Base-by-base conservation (phyloP, 2,329 filamentous ascomycete genomes). In the Geoglossum cookeanum region DNA sequence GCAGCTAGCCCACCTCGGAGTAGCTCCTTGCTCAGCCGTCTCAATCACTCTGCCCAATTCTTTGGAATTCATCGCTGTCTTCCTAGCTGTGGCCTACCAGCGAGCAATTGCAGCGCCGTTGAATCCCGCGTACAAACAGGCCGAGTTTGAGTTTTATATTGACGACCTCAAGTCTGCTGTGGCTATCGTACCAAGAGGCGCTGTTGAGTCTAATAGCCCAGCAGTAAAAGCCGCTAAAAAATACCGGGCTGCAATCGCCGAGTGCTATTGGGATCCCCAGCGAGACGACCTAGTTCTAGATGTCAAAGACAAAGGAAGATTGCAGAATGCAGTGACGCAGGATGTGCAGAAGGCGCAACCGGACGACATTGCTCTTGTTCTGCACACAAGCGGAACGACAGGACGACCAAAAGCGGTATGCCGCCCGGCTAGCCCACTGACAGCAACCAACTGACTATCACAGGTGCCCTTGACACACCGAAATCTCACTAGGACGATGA, bases 141-240 rank as follows among this genome's bases (percentile, higher is more conserved):
- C 83, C 58, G 87, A 94, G 69, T 92, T 91, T 68, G 87, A 92
- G 68, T 94, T 94, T 71, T 94, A 92, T 70, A 91, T 94, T 65
- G 84, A 89, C 62, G 87, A 94, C 67, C 75, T 94, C 63, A 86
- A 83, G 66, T 91, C 87, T 4, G 83, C 83, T 37, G 73, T 94
- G 59, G 79, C 88, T 35, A 74, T 94, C 39, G 84, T 94, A 8
- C 87, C 87, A 11, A 75, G 75, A 63, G 87, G 85, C 15, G 79
- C 83, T 13, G 85, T 80, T 64, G 74, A 75, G 9, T 76, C 81
- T 62, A 74, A 83, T 66, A 81, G 80, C 8, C 78, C 85, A 11
- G 86, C 84, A 30, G 85, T 92, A 32, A 78, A 80, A 65, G 87
- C 87, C 0, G 87, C 87, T 6, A 76, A 79, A 64, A 87, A 83